phyloP scores from a whole-genome alignment of 495 filamentous ascomycete species.

The Talaromyces ruber region DNA sequence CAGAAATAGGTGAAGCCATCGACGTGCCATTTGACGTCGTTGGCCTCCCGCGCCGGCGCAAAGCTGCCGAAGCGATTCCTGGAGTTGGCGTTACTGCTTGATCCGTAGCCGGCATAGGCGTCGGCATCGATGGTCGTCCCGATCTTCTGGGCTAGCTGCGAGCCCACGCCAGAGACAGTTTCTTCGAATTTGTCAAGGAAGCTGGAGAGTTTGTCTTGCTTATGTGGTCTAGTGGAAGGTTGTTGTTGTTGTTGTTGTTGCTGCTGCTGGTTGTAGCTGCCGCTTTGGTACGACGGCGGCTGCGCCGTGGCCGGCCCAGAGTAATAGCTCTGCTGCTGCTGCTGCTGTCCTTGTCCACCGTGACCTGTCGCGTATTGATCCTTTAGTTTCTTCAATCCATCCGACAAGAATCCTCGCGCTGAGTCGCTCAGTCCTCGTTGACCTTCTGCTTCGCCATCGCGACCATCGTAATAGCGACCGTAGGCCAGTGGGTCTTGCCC shows the following conservation, averaged over 20 bases:
- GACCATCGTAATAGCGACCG: slow-evolving; percentile 39
- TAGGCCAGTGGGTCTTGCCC: slow-evolving; percentile 47
- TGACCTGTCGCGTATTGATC: slow-evolving; percentile 30
- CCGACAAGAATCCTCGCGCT: slow-evolving; percentile 44
- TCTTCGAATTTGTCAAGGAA: slow-evolving; percentile 50
- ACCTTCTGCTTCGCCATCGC: slow-evolving; percentile 7
- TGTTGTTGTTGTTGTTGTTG: slow-evolving; percentile 5
- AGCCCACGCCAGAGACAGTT: slow-evolving; percentile 41
- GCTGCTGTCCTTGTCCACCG: not conserved
- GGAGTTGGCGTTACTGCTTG: slow-evolving; percentile 28
- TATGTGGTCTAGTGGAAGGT: slow-evolving; percentile 5
- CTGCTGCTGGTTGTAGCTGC: not conserved
- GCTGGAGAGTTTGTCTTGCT: slow-evolving; percentile 37
- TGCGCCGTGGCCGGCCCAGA: not conserved
- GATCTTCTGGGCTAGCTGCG: slow-evolving; percentile 40
- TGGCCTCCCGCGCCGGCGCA: slow-evolving; percentile 55
- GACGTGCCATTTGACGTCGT: slow-evolving; percentile 83
- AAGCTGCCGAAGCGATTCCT: slow-evolving; percentile 76
- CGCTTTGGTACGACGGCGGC: not conserved
- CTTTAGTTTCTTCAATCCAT: slow-evolving; percentile 42
- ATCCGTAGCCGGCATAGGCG: slow-evolving; percentile 37
- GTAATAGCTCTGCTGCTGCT: not conserved
- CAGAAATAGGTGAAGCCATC: slow-evolving; percentile 90
- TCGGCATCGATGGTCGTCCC: slow-evolving; percentile 43
- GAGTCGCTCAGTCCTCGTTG: slow-evolving; percentile 18